Base-by-base conservation (phyloP, 257 asterid species). In the Coffea eugenioides region DNA sequence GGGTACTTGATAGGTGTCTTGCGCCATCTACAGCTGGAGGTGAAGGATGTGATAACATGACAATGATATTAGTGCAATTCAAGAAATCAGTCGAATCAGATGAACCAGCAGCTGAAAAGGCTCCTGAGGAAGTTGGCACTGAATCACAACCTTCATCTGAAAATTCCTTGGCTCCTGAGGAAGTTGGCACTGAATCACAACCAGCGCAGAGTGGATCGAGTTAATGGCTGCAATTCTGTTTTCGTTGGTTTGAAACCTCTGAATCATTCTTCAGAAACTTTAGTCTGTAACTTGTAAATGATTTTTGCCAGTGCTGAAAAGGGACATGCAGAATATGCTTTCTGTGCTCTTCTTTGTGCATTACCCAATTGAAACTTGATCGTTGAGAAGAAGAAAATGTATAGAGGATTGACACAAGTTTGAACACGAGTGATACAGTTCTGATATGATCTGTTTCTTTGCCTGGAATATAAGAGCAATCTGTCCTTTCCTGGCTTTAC, bases 31-130 rank as follows among this genome's bases (percentile, higher is more conserved):
- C 97, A n/a, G 91, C 90, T 5, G 92, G 91, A 78, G 98, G 95
- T 10, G 97, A 92, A 87, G 98, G 98, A 73, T 94, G 98, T 57
- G 98, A 94, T 80, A 94, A 94, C 92, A 94, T 94, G 98, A 92
- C 98, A 36, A 94, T 94, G 97, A 92, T 94, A 69, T 31, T 94
- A 85, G 98, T 94, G 73, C 97, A 94, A 61, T 91, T 94, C 75
- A 88, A 87, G 90, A 94, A 92, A 81, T 69, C 80, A 57, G 71
- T 71, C 34, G 71, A 79, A n/a, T 74, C 86, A 2, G 86, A 80
- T 14, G 51, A 84, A 51, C 73, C 85, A 73, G 77, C 87, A 20
- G 74, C 67, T 9, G 85, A 84, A 49, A 81, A 83, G 1, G 73
- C 80, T 46, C 71, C 85, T 43, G 77, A 77, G 46, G 89, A 84